Percentiles rank a stretch among this genome's conserved stretches.
These are phyloP conservation scores for Asterophora parasitica DNA, from an alignment of 768 basidiomycete genomes.

Conservation along the genomic window DNA sequence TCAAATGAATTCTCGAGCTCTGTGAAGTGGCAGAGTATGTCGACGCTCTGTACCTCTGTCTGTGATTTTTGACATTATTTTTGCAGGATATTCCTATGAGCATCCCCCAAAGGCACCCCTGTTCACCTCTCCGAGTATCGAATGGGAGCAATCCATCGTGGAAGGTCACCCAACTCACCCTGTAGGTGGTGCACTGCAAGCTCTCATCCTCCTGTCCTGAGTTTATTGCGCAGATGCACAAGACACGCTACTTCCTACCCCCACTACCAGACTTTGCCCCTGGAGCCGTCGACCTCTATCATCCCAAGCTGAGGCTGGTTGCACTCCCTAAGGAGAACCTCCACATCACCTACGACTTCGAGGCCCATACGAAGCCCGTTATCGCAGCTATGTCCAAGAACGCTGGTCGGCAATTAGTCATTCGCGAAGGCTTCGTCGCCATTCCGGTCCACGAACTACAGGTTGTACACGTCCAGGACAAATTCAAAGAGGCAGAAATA, in stretches of 20 bases:
- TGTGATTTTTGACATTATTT: background rate
- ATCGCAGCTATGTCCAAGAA: constrained; percentile 32
- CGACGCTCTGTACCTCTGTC: background rate
- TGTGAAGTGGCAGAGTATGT: constrained; percentile 49
- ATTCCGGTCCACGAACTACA: constrained; percentile 57
- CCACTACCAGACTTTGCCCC: constrained; percentile 43
- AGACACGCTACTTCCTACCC: constrained; percentile 46
- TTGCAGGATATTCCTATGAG: constrained; percentile 42
- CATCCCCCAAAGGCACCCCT: constrained; percentile 41
- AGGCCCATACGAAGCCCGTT: constrained; percentile 35
- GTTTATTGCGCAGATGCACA: constrained; percentile 45
- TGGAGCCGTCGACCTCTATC: constrained; percentile 44
- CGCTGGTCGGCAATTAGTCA: constrained; percentile 30
- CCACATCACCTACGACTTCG: constrained; percentile 49
- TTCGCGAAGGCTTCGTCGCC: constrained; percentile 33
- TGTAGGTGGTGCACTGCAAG: constrained; percentile 25
- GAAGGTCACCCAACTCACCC: constrained; percentile 61
- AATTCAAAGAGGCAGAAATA: constrained; percentile 43
- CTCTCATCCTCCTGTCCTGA: background rate
- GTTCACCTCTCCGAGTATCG: constrained; percentile 44
- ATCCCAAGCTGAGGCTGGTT: constrained; percentile 44
- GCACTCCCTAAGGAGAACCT: constrained; percentile 39
- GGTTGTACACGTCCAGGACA: constrained; percentile 41
- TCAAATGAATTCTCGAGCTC: constrained; percentile 44
- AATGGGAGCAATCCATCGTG: constrained; percentile 59